Evolutionary conservation across 306 rosid genomes (phyloP).

Genomic region (Trifolium pratense): DNA sequence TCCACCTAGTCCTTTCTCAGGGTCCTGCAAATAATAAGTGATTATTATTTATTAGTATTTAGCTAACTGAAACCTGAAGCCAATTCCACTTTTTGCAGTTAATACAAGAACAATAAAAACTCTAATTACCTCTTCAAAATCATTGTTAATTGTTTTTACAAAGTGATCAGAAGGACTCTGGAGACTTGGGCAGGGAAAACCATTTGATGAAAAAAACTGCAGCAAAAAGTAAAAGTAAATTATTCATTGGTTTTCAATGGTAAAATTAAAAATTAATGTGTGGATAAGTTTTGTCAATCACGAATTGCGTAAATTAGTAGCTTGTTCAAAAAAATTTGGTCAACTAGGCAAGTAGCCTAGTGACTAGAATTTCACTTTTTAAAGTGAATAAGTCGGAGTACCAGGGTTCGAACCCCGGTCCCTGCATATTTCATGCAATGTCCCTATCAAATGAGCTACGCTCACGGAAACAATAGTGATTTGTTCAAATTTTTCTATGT

Average conservation of each 20-base stretch:
- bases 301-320: no score
- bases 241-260: not conserved
- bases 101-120: not conserved
- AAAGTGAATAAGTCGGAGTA: no score
- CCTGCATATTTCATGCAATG: no score
- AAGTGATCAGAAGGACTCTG: not conserved
- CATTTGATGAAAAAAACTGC: not conserved
- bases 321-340: no score
- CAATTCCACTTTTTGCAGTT: not conserved
- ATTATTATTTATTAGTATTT: not conserved
- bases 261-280: not conserved
- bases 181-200: not conserved
- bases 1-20: constrained; percentile 44
- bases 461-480: no score
- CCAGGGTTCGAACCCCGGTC: no score
- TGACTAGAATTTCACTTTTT: no score
- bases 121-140: not conserved
- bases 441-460: no score
- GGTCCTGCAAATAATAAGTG: constrained; percentile 45
- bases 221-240: not conserved
- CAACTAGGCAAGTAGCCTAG: no score
- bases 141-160: not conserved
- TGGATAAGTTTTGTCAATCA: no score
- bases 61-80: not conserved
- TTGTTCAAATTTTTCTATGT: no score